These are phyloP conservation scores for Polygonum maritimum DNA, from an alignment of 148 eudicot genomes.

Conservation along the genomic window DNA sequence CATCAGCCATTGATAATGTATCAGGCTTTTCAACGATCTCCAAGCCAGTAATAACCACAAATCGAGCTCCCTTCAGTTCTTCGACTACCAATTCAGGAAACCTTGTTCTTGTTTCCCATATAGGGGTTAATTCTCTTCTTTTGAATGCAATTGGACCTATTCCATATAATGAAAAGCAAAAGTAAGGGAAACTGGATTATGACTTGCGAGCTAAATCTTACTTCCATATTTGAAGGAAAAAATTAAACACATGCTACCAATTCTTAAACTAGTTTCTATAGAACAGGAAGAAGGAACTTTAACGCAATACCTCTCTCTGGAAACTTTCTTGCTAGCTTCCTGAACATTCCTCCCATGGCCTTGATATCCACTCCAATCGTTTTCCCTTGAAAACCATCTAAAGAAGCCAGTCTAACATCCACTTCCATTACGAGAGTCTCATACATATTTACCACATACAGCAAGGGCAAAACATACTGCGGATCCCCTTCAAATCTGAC, in stretches of 20 bases:
- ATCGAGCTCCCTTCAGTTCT: constrained; percentile 89
- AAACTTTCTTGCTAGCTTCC: constrained; percentile 72
- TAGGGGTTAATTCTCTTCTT: constrained; percentile 86
- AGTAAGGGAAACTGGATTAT: neutral
- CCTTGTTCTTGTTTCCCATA: constrained; percentile 72
- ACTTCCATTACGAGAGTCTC: constrained; percentile 83
- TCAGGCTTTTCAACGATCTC: constrained; percentile 65
- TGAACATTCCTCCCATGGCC: constrained; percentile 90
- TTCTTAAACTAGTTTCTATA: neutral
- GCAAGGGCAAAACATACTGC: constrained; percentile 64
- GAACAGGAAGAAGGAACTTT: neutral
- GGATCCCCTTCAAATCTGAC: constrained; percentile 71
- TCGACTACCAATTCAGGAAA: constrained; percentile 87
- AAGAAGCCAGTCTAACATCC: constrained; percentile 48
- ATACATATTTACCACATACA: constrained; percentile 88
- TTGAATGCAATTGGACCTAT: constrained; percentile 59
- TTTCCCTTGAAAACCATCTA: constrained; percentile 73
- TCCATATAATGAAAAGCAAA: neutral
- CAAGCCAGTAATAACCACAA: constrained; percentile 86
- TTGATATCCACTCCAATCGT: constrained; percentile 85
- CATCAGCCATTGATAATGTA: constrained; percentile 45
- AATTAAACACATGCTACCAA: neutral
- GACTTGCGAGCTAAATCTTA: neutral
- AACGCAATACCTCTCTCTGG: constrained; percentile 53
- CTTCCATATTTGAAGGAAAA: neutral